phyloP scores from a whole-genome alignment of 2,329 filamentous ascomycete species.

The Aspergillus piperis region DNA sequence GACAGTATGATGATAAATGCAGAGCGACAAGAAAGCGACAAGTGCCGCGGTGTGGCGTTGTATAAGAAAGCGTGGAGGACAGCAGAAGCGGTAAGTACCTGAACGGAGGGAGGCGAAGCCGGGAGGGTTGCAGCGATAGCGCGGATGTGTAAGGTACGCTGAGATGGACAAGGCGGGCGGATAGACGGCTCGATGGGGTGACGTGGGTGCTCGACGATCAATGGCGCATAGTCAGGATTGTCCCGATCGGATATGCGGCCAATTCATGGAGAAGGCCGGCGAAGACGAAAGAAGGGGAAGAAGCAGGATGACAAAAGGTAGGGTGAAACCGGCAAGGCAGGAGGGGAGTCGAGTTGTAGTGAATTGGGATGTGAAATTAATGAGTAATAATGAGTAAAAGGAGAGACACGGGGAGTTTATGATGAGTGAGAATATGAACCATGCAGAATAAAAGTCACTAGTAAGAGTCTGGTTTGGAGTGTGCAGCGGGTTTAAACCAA shows the following conservation, averaged over 20 bases:
- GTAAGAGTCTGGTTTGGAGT: neutral
- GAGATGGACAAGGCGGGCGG: neutral
- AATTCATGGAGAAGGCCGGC: slow-evolving; percentile 20
- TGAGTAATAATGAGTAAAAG: slow-evolving; percentile 4
- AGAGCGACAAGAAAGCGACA: neutral
- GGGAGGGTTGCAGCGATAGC: slow-evolving; percentile 14
- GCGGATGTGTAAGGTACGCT: slow-evolving; percentile 7
- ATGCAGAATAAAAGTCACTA: neutral
- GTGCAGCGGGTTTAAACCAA: neutral
- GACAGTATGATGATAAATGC: slow-evolving; percentile 3
- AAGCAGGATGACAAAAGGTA: neutral
- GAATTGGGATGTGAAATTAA: neutral
- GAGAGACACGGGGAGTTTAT: neutral
- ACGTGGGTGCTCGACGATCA: slow-evolving; percentile 25
- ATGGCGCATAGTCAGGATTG: slow-evolving; percentile 18
- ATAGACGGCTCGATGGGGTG: slow-evolving; percentile 12
- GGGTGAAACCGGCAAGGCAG: neutral
- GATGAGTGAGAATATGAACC: slow-evolving; percentile 2
- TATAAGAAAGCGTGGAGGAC: slow-evolving; percentile 14
- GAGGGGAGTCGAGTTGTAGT: neutral
- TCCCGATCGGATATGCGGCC: slow-evolving; percentile 12
- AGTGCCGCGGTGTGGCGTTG: slow-evolving; percentile 4
- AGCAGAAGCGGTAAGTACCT: slow-evolving; percentile 12
- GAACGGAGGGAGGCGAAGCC: slow-evolving; percentile 11
- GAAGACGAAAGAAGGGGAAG: slow-evolving; percentile 19